phyloP scores from a whole-genome alignment of 169 alveolate genomes.

The Plasmodium relictum region DNA sequence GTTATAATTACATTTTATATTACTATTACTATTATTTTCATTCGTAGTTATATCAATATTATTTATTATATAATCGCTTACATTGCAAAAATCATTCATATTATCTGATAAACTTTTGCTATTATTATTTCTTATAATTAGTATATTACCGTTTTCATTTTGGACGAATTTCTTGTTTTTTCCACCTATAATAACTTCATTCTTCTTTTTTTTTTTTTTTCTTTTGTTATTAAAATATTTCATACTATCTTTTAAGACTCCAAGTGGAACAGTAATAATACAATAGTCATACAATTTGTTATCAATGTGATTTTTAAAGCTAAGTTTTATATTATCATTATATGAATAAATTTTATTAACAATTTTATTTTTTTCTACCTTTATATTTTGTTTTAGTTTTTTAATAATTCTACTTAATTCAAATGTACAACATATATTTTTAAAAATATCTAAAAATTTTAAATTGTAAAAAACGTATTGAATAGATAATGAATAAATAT shows the following conservation, averaged over 20 bases:
- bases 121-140: neutral
- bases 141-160: neutral
- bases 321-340: slow-evolving; percentile 26
- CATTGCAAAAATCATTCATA: neutral
- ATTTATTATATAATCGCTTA: slow-evolving; percentile 18
- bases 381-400: slow-evolving; percentile 16
- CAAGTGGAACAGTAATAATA: slow-evolving; percentile 56
- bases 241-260: slow-evolving; percentile 57
- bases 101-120: neutral
- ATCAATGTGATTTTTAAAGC: slow-evolving; percentile 38
- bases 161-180: neutral
- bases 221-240: neutral
- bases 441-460: slow-evolving; percentile 23
- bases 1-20: no score
- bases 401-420: slow-evolving; percentile 33
- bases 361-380: slow-evolving; percentile 61
- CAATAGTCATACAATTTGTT: slow-evolving; percentile 46
- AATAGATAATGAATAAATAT: slow-evolving; percentile 25
- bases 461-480: slow-evolving; percentile 58
- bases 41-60: slow-evolving; percentile 44
- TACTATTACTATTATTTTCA: slow-evolving; percentile 15
- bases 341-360: slow-evolving; percentile 67
- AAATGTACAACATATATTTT: slow-evolving; percentile 34
- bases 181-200: neutral
- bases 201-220: neutral